phyloP scores from a whole-genome alignment of 2,329 filamentous ascomycete genomes.

The Colletotrichum somersetense region DNA sequence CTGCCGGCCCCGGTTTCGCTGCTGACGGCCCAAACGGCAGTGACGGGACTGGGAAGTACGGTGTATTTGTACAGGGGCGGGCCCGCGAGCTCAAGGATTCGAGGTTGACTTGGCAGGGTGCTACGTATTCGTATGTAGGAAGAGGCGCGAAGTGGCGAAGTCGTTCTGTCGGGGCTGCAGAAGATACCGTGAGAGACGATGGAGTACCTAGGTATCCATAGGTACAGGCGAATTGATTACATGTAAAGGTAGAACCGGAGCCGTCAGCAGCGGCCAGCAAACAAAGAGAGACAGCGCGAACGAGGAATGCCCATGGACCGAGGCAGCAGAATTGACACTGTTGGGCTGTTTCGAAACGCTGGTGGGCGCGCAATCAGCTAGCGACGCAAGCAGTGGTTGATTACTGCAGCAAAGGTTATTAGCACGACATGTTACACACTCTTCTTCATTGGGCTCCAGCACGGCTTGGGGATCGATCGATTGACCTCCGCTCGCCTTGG shows the following conservation, averaged over 20 bases:
- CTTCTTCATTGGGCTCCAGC: slow-evolving; percentile 21
- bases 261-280: background rate
- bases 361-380: slow-evolving; percentile 28
- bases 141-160: background rate
- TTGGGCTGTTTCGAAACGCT: slow-evolving; percentile 38
- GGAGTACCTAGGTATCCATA: background rate
- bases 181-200: background rate
- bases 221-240: background rate
- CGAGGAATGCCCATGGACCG: slow-evolving; percentile 6
- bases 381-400: slow-evolving; percentile 16
- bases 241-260: slow-evolving; percentile 7
- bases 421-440: slow-evolving; percentile 40
- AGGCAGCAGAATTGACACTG: slow-evolving; percentile 16
- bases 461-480: background rate
- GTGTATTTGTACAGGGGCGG: too few species aligned
- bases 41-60: background rate
- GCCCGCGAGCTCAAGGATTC: background rate
- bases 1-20: slow-evolving; percentile 14
- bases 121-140: background rate
- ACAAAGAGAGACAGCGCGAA: background rate
- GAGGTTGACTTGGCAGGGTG: background rate
- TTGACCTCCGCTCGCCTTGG: background rate
- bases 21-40: background rate
- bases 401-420: slow-evolving; percentile 41
- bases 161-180: background rate